Base-by-base conservation (phyloP, 2,329 filamentous ascomycete genomes). In the Colletotrichum echinochloae region DNA sequence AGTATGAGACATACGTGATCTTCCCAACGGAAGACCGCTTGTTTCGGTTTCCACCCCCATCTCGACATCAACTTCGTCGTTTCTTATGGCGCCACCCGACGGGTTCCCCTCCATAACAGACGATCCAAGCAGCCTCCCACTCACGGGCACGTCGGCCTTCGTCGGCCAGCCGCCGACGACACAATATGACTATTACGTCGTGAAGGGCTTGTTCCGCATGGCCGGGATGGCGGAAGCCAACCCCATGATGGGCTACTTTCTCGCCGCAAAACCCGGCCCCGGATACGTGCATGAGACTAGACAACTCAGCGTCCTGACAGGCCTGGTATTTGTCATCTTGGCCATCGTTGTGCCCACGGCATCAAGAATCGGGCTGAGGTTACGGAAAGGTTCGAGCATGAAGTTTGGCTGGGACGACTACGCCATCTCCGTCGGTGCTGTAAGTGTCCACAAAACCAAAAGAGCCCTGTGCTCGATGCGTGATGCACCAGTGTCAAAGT, bases 381-480 rank as follows among this genome's bases (percentile, higher is more conserved):
- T 12, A 62, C 79, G 49, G 74, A 79, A 30, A 51, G 74, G 7
- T 75, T 76, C 48, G 71, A 75, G 75, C 14, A 70, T 80, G 60
- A 65, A 74, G 33, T 77, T 79, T n/a, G 80, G 79, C 3, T 66
- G 72, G 30, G 80, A 81, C 67, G 80, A 81, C 57, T 76, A 74
- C 66, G 73, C 77, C 2, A 78, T 80, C 37, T 74, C 79, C 26
- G 75, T 75, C n/a, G 79, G 78, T 20, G 76, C 75, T 39, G 75
- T 79, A 72, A 62, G 77, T 75, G 30, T 55, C 44, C 11, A 30
- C 55, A 1, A 46, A 20, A 6, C 26, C 26, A 9, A 20, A 20
- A 20, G 16, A 3, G 41, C 6, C 3, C 9, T 7, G 3, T 9
- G 26, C 16, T 28, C 26, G 6, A 2, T 30, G 4, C 20, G 5